Evolutionary conservation across 805 yeast species (phyloP).

Genomic region (Naumovozyma dairenensis): DNA sequence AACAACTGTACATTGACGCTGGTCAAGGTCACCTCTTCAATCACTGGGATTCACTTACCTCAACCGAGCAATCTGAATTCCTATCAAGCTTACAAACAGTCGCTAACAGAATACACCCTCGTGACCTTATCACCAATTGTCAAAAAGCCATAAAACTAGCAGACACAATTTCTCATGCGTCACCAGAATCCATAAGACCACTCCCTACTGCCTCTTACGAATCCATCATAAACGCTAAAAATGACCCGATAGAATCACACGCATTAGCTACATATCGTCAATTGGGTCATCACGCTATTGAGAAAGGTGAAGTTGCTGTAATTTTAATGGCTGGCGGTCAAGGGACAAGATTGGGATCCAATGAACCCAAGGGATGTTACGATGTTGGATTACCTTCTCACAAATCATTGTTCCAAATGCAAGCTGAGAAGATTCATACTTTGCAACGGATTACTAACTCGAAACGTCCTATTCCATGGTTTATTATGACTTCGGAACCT

Average conservation of each 20-base stretch:
- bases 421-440: constrained; percentile 71
- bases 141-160: constrained; percentile 36
- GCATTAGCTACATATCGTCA: too few species aligned
- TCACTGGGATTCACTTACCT: constrained; percentile 34
- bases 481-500: constrained; percentile 90
- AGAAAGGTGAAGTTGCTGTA: constrained; percentile 71
- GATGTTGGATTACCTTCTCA: constrained; percentile 76
- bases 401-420: constrained; percentile 82
- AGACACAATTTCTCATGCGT: constrained; percentile 16
- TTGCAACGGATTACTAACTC: constrained; percentile 37
- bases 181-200: constrained; percentile 30
- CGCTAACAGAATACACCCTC: constrained; percentile 13
- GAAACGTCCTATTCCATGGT: constrained; percentile 51
- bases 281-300: constrained; percentile 60
- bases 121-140: constrained; percentile 31
- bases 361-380: constrained; percentile 89
- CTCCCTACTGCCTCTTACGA: constrained; percentile 48
- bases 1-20: constrained; percentile 33
- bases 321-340: constrained; percentile 97
- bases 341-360: constrained; percentile 89
- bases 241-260: constrained; percentile 26
- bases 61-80: constrained; percentile 30
- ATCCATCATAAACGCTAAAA: constrained; percentile 32
- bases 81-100: constrained; percentile 24
- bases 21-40: constrained; percentile 46